Percentiles rank a stretch among this genome's conserved stretches.
phyloP scores from a whole-genome alignment of 192 early-diverging fungal genomes.

The Umbelopsis sp. region DNA sequence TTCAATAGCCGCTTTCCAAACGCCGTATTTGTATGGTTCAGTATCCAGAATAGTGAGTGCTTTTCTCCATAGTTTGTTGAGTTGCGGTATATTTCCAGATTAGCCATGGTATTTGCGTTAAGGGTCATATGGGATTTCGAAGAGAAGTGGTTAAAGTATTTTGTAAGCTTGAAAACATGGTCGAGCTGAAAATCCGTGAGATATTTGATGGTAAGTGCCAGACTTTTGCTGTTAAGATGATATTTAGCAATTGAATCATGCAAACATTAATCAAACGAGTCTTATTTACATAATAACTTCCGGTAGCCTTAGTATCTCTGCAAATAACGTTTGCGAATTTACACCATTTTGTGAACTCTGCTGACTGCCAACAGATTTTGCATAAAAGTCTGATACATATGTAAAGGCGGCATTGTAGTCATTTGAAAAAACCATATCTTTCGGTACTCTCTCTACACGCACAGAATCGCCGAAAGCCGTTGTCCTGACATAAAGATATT shows the following conservation, averaged over 20 bases:
- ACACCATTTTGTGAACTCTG: conserved; percentile 29
- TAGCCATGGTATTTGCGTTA: conserved; percentile 64
- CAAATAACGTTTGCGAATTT: conserved; percentile 22
- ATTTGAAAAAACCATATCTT: conserved; percentile 33
- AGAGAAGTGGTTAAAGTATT: conserved; percentile 61
- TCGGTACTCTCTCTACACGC: conserved; percentile 56
- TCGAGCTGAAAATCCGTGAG: conserved; percentile 65
- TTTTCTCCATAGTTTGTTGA: conserved; percentile 42
- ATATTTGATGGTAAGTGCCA: conserved; percentile 62
- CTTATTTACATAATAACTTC: conserved; percentile 30
- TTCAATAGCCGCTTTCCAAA: conserved; percentile 67
- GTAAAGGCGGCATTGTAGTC: conserved; percentile 49
- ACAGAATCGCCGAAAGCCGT: conserved; percentile 42
- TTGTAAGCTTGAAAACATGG: conserved; percentile 54
- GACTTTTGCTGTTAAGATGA: conserved; percentile 24
- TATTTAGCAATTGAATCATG: background rate
- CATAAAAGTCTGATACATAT: conserved; percentile 49
- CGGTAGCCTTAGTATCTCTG: conserved; percentile 29
- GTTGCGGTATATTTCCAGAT: conserved; percentile 68
- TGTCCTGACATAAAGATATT: background rate
- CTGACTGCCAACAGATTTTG: conserved; percentile 13
- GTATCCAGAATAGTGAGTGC: conserved; percentile 56
- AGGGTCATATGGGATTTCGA: conserved; percentile 63
- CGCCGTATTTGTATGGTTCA: conserved; percentile 68
- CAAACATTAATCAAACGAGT: background rate